Conservation (phyloP, 345 rosid genomes). For the Jatropha curcas region DNA sequence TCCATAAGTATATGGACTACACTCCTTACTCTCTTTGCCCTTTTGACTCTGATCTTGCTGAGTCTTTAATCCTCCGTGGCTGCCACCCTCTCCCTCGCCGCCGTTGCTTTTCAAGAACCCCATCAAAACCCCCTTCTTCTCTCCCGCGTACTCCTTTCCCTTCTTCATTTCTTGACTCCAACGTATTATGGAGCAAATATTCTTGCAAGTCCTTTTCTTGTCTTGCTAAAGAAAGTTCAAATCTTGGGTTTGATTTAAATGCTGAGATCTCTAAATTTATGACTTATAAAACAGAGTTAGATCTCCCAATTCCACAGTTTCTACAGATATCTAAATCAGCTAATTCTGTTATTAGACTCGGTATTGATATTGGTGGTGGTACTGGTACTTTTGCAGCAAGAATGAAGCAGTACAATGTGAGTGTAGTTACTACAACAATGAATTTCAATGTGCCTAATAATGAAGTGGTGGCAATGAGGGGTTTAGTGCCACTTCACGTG, state of each 20-base stretch:
- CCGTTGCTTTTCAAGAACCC: slow-evolving; percentile 89
- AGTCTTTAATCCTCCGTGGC: slow-evolving; percentile 85
- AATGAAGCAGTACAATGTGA: slow-evolving; percentile 70
- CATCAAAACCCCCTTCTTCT: slow-evolving; percentile 48
- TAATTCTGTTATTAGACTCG: slow-evolving; percentile 60
- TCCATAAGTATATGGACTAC: slow-evolving; percentile 82
- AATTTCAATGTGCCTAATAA: slow-evolving; percentile 83
- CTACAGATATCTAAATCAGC: slow-evolving; percentile 65
- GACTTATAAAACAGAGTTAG: slow-evolving; percentile 64
- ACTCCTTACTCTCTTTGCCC: slow-evolving; percentile 86
- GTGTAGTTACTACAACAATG: slow-evolving; percentile 85
- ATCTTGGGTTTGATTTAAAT: slow-evolving; percentile 60
- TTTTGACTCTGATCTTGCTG: slow-evolving; percentile 65
- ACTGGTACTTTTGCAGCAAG: slow-evolving; percentile 85
- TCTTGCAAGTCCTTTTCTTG: slow-evolving; percentile 75
- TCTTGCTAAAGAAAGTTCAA: slow-evolving; percentile 49
- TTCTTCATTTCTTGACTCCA: slow-evolving; percentile 60
- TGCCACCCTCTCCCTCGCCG: slow-evolving; percentile 99
- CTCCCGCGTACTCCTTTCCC: slow-evolving; percentile 55
- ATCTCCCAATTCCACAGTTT: slow-evolving; percentile 85
- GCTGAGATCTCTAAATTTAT: slow-evolving; percentile 52
- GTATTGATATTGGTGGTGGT: slow-evolving; percentile 87
- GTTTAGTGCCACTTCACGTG: slow-evolving; percentile 81
- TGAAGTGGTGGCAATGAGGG: slow-evolving; percentile 88
- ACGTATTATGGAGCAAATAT: slow-evolving; percentile 69